These are phyloP conservation scores for Fraxinus angustifolia DNA, from an alignment of 305 asterid species.

Conservation along the genomic window DNA sequence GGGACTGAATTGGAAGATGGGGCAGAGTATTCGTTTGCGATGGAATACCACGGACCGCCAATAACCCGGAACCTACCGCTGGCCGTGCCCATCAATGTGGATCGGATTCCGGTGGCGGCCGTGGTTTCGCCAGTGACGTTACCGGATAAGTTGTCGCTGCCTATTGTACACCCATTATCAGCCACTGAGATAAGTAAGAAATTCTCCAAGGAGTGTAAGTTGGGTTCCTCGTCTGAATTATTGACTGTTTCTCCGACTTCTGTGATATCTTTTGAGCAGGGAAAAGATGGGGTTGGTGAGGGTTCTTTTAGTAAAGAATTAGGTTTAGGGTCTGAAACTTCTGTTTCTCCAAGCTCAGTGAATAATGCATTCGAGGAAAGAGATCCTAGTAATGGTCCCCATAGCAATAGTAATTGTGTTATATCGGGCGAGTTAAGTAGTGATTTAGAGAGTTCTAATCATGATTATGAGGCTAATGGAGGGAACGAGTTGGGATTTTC, in stretches of 20 bases:
- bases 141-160: slow-evolving; percentile 61
- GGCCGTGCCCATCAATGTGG: slow-evolving; percentile 88
- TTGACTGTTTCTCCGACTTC: slow-evolving; percentile 89
- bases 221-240: slow-evolving; percentile 47
- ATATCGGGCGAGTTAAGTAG: slow-evolving; percentile 65
- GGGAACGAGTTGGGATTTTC: slow-evolving; percentile 48
- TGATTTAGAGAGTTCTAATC: slow-evolving; percentile 47
- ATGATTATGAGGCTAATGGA: slow-evolving; percentile 41
- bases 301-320: slow-evolving; percentile 71
- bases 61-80: slow-evolving; percentile 82
- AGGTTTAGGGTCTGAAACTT: slow-evolving; percentile 67
- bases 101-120: slow-evolving; percentile 91
- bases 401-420: slow-evolving; percentile 39
- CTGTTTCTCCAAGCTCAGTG: slow-evolving; percentile 78
- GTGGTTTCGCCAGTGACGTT: slow-evolving; percentile 69
- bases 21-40: slow-evolving; percentile 75
- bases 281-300: slow-evolving; percentile 54
- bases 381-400: slow-evolving; percentile 33
- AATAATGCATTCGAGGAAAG: slow-evolving; percentile 45
- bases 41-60: slow-evolving; percentile 93
- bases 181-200: slow-evolving; percentile 55
- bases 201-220: slow-evolving; percentile 54
- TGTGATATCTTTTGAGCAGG: slow-evolving; percentile 73
- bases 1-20: slow-evolving; percentile 58
- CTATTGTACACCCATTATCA: slow-evolving; percentile 78